phyloP scores from a whole-genome alignment of 192 early-diverging fungal genomes.

The Mortierella antarctica region DNA sequence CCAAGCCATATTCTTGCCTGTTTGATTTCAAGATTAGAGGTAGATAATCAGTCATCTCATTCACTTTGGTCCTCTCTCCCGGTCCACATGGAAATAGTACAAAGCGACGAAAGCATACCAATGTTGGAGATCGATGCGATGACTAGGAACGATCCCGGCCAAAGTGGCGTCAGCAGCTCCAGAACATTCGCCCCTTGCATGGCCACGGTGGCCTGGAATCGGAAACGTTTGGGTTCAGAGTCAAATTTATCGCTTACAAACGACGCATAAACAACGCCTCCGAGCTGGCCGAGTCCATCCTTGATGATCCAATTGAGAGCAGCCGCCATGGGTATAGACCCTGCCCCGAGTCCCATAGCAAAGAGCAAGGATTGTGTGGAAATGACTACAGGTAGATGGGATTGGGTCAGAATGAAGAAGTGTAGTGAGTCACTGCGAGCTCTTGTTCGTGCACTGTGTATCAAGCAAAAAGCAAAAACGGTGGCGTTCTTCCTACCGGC shows the following conservation, averaged over 20 bases:
- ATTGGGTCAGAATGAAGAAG: not conserved
- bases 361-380: slow-evolving; percentile 88
- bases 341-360: slow-evolving; percentile 83
- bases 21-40: not conserved
- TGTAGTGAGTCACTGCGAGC: slow-evolving; percentile 16
- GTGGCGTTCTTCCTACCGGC: slow-evolving; percentile 55
- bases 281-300: slow-evolving; percentile 88
- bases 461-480: not conserved
- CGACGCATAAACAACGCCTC: slow-evolving; percentile 86
- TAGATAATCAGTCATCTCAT: not conserved
- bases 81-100: not conserved
- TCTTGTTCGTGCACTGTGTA: not conserved
- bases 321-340: slow-evolving; percentile 80
- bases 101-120: slow-evolving; percentile 56
- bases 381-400: slow-evolving; percentile 61
- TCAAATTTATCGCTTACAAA: slow-evolving; percentile 82
- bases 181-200: slow-evolving; percentile 81
- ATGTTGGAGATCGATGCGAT: slow-evolving; percentile 85
- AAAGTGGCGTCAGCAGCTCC: slow-evolving; percentile 84
- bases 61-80: not conserved
- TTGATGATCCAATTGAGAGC: slow-evolving; percentile 94
- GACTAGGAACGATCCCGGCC: slow-evolving; percentile 78
- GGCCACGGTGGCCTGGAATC: slow-evolving; percentile 75
- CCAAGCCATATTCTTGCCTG: slow-evolving; percentile 86
- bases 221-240: slow-evolving; percentile 83